Evolutionary conservation across 495 filamentous ascomycete genomes (phyloP).

Genomic region (Aspergillus haitiensis): DNA sequence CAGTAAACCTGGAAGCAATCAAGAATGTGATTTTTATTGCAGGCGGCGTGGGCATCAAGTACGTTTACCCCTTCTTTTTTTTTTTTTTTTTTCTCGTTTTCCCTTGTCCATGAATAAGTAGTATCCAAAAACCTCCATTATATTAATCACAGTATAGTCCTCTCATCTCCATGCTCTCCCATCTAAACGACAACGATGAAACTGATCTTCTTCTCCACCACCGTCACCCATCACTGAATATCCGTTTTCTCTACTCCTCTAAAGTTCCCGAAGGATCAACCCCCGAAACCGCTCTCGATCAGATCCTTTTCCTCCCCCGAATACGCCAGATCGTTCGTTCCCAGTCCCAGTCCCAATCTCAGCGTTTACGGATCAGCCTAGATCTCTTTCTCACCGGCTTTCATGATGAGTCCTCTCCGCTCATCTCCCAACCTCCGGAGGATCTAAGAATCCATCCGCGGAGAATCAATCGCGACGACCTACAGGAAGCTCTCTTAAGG

Average conservation of each 20-base stretch:
- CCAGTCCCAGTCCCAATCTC: slow-evolving; percentile 30
- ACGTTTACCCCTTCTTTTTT: slow-evolving; percentile 14
- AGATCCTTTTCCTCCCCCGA: slow-evolving; percentile 61
- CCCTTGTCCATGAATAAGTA: background rate
- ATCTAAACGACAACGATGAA: slow-evolving; percentile 38
- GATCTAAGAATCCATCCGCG: slow-evolving; percentile 44
- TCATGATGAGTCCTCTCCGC: slow-evolving; percentile 6
- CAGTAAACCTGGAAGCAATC: slow-evolving; percentile 39
- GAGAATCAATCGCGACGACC: slow-evolving; percentile 53
- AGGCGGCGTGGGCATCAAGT: slow-evolving; percentile 83
- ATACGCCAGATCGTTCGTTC: slow-evolving; percentile 43
- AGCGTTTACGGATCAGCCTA: slow-evolving; percentile 34
- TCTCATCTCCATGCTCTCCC: slow-evolving; percentile 59
- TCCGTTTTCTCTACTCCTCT: slow-evolving; percentile 49
- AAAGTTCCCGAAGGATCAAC: slow-evolving; percentile 34
- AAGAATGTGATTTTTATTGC: slow-evolving; percentile 70
- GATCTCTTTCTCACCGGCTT: slow-evolving; percentile 44
- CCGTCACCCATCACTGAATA: slow-evolving; percentile 19
- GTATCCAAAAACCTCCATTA: background rate
- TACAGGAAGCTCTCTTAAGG: slow-evolving; percentile 47
- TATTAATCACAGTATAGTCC: slow-evolving; percentile 35
- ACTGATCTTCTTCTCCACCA: slow-evolving; percentile 16
- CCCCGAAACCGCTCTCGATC: slow-evolving; percentile 52
- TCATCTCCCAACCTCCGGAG: slow-evolving; percentile 14
- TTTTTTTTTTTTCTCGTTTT: too few species aligned